These are phyloP conservation scores for Talaromyces atroroseus DNA, from an alignment of 2,329 filamentous ascomycete species.

Conservation along the genomic window DNA sequence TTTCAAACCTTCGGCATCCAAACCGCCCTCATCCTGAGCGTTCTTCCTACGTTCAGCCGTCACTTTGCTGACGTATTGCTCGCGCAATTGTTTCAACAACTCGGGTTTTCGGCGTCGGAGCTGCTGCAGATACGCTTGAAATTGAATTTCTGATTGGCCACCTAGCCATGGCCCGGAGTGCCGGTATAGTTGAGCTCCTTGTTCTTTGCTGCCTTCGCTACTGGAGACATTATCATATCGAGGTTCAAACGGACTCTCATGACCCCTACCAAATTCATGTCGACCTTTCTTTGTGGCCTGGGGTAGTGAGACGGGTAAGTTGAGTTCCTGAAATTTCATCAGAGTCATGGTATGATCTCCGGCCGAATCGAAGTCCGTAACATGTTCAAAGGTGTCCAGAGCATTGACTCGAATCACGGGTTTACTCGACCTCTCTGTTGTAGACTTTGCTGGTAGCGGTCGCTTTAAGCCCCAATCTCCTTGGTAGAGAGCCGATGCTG, in stretches of 20 bases:
- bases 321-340: slow-evolving; percentile 79
- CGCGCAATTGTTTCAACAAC: slow-evolving; percentile 32
- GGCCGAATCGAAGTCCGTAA: slow-evolving; percentile 83
- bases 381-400: slow-evolving; percentile 77
- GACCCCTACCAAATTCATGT: slow-evolving; percentile 14
- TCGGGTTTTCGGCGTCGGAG: slow-evolving; percentile 38
- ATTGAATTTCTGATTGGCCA: slow-evolving; percentile 52
- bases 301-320: slow-evolving; percentile 60
- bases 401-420: slow-evolving; percentile 70
- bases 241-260: slow-evolving; percentile 39
- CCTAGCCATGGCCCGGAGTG: slow-evolving; percentile 55
- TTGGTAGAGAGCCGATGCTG: slow-evolving; percentile 62
- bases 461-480: slow-evolving; percentile 95
- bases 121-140: slow-evolving; percentile 47
- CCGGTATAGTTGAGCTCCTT: slow-evolving; percentile 47
- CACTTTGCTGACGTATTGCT: slow-evolving; percentile 29
- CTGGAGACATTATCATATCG: slow-evolving; percentile 41
- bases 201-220: slow-evolving; percentile 28
- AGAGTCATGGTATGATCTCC: slow-evolving; percentile 75
- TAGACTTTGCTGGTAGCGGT: slow-evolving; percentile 69
- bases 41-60: slow-evolving; percentile 31
- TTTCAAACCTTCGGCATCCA: slow-evolving; percentile 25
- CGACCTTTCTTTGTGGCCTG: neutral
- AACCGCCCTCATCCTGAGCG: slow-evolving; percentile 36
- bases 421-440: slow-evolving; percentile 61